phyloP scores from a whole-genome alignment of 169 alveolate genomes.

The Babesia gibsoni region DNA sequence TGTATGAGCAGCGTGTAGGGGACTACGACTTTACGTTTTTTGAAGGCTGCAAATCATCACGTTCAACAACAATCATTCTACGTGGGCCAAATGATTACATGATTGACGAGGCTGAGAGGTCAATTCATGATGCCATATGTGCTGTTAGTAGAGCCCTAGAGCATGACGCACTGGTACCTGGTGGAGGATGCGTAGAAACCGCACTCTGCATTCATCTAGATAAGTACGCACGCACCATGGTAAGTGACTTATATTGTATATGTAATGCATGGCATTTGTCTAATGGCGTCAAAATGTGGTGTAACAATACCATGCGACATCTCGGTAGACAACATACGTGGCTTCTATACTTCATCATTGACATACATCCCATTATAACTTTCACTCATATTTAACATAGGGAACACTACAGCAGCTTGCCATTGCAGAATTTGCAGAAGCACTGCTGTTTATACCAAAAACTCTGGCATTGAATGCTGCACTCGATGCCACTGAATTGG shows the following conservation, averaged over 20 bases:
- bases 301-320: too few relatives aligned
- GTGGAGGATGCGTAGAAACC: constrained; percentile 99
- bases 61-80: constrained; percentile 83
- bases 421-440: constrained; percentile 98
- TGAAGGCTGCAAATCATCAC: constrained; percentile 86
- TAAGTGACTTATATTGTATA: neutral
- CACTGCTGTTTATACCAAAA: constrained; percentile 95
- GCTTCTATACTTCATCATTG: too few relatives aligned
- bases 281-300: too few relatives aligned
- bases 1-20: constrained; percentile 94
- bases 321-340: too few relatives aligned
- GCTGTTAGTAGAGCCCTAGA: constrained; percentile 93
- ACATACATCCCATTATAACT: too few relatives aligned
- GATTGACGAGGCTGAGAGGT: constrained; percentile 96
- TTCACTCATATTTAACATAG: too few relatives aligned
- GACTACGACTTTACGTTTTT: constrained; percentile 96
- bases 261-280: neutral
- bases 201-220: constrained; percentile 95
- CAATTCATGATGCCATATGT: constrained; percentile 97
- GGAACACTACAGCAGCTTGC: constrained; percentile 98
- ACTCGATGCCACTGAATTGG: constrained; percentile 92
- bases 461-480: constrained; percentile 99
- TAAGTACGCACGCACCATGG: constrained; percentile 93
- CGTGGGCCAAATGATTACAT: constrained; percentile 98
- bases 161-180: constrained; percentile 84